A percentile compares a stretch with the other conserved stretches of the same genome.
These are phyloP conservation scores for Diaporthe caulivora DNA, from an alignment of 2,329 filamentous ascomycete genomes.

Conservation along the genomic window DNA sequence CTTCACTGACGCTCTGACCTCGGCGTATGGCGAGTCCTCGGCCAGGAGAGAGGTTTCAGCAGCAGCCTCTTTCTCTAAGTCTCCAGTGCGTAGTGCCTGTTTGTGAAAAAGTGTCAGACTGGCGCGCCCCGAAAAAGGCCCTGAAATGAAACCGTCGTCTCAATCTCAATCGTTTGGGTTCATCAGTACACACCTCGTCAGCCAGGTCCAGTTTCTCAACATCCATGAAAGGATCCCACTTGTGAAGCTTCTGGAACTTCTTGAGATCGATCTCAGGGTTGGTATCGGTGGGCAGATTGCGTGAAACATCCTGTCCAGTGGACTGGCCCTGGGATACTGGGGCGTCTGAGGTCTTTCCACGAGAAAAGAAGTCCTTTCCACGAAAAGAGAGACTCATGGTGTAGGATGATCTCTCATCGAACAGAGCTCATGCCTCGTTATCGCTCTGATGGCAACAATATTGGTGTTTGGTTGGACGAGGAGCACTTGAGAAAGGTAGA, in stretches of 20 bases:
- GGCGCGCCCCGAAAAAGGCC: background rate
- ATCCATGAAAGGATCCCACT: constrained; percentile 69
- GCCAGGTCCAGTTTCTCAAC: constrained; percentile 65
- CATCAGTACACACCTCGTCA: constrained; percentile 56
- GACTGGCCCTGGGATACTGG: constrained; percentile 24
- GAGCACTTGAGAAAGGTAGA: background rate
- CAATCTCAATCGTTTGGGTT: constrained; percentile 46
- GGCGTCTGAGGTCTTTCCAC: constrained; percentile 27
- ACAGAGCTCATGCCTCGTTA: background rate
- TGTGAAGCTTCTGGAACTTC: constrained; percentile 62
- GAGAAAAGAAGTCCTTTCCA: no score
- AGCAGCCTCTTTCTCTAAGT: constrained; percentile 34
- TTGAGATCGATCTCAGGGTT: constrained; percentile 39
- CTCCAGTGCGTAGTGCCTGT: constrained; percentile 32
- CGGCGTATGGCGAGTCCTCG: constrained; percentile 69
- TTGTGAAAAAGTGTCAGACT: background rate
- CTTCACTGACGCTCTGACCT: constrained; percentile 58
- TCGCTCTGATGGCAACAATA: background rate
- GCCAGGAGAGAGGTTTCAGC: constrained; percentile 61
- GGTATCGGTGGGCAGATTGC: constrained; percentile 11
- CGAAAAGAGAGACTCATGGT: constrained; percentile 37
- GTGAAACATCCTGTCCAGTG: constrained; percentile 20
- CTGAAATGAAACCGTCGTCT: no score
- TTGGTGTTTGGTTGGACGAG: background rate
- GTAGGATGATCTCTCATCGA: background rate